These are phyloP conservation scores for Candida maesae DNA, from an alignment of 805 yeast genomes.

Conservation along the genomic window DNA sequence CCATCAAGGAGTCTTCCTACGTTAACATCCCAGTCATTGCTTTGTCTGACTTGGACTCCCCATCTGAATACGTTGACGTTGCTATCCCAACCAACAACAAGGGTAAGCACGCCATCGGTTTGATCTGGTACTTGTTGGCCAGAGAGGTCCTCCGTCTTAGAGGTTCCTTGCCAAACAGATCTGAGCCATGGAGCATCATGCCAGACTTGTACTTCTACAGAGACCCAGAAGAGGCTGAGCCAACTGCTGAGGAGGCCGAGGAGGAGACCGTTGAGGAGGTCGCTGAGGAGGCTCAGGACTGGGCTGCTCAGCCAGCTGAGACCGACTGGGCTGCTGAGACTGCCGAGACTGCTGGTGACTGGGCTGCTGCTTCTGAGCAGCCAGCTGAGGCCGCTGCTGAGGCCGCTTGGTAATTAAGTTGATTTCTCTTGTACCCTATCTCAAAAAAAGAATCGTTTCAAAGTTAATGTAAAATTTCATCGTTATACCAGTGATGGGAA, in stretches of 20 bases:
- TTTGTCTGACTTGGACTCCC: conserved; percentile 97
- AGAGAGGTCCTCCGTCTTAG: conserved; percentile 99
- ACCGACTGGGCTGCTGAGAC: conserved; percentile 76
- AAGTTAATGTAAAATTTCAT: conserved; percentile 3
- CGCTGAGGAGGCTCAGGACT: conserved; percentile 56
- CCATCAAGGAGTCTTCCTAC: conserved; percentile 99
- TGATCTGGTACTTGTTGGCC: conserved; percentile 98
- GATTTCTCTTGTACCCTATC: conserved; percentile 12
- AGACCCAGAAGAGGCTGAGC: conserved; percentile 99
- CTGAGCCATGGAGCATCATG: conserved; percentile 98
- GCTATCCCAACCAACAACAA: conserved; percentile 99
- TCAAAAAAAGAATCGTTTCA: conserved; percentile 13
- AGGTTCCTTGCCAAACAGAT: conserved; percentile 95
- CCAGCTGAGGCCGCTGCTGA: conserved; percentile 29
- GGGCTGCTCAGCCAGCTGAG: conserved; percentile 62
- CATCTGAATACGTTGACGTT: conserved; percentile 98
- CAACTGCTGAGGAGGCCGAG: conserved; percentile 59
- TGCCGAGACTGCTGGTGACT: conserved; percentile 63
- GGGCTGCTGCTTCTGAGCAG: conserved; percentile 44
- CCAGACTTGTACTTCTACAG: conserved; percentile 99
- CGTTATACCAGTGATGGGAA: too few relatives aligned
- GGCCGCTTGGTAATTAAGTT: conserved; percentile 27
- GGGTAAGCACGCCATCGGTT: conserved; percentile 99
- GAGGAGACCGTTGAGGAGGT: conserved; percentile 51
- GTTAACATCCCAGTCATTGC: conserved; percentile 99